Percentiles rank a stretch among this genome's conserved stretches.
phyloP scores from a whole-genome alignment of 208 protist species.

The Novymonas esmeraldas region DNA sequence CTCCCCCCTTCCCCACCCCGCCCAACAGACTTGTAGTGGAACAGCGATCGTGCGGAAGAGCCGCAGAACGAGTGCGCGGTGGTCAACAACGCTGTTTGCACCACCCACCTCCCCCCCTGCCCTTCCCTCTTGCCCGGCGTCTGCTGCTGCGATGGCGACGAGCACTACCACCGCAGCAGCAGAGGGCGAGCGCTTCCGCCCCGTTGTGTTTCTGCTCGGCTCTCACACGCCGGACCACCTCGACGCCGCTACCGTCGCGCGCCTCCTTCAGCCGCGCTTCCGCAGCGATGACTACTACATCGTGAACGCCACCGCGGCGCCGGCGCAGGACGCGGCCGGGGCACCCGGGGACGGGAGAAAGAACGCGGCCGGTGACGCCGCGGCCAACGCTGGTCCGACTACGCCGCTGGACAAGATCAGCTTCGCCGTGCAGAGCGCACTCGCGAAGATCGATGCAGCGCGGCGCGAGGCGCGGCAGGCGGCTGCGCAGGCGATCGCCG shows the following conservation, averaged over 20 bases:
- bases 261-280: slow-evolving; percentile 29
- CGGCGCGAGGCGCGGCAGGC: slow-evolving; percentile 44
- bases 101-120: no score
- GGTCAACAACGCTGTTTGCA: no score
- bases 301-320: slow-evolving; percentile 8
- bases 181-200: slow-evolving; percentile 6
- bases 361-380: neutral
- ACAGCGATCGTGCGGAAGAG: no score
- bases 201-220: slow-evolving; percentile 24
- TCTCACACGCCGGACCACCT: slow-evolving; percentile 25
- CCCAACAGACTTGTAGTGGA: no score
- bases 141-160: neutral
- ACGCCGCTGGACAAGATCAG: slow-evolving; percentile 1
- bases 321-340: slow-evolving; percentile 5
- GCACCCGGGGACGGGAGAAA: slow-evolving; percentile 14
- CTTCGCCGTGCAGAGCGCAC: slow-evolving; percentile 36
- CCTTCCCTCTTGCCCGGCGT: neutral
- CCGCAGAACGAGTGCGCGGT: no score
- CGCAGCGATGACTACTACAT: slow-evolving; percentile 18
- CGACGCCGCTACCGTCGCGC: slow-evolving; percentile 19
- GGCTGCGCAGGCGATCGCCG: slow-evolving; percentile 28
- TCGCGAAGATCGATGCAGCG: slow-evolving; percentile 47
- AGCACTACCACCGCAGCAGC: neutral
- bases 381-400: neutral
- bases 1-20: no score